Evolutionary conservation across 345 rosid species (phyloP), one percentile per base, ranked within the genome.

Genomic region (Citrus australasica): DNA sequence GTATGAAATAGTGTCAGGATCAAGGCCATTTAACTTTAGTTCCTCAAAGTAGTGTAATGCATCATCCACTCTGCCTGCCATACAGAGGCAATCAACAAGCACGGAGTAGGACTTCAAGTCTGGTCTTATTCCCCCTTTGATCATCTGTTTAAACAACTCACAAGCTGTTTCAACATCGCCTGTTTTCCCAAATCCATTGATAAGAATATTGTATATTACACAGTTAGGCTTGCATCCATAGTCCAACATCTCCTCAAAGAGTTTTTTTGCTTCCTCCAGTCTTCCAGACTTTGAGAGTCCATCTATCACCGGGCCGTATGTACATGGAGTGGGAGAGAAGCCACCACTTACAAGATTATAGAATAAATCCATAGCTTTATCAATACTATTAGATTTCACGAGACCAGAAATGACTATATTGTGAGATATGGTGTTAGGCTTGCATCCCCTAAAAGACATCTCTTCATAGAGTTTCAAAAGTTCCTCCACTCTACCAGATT

Each of bases 21-120:
- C 86, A 16, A 90, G 80, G 75, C 94, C 98, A 7, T 79, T 80
- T n/a, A 81, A 83, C 85, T 89, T 90, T 66, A 93, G 78, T 83
- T 93, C 91, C 76, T 79, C 82, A 67, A 93, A 95, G 81, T 92
- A 91, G 73, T 64, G 77, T 62, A 91, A 38, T 22, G 92, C 99
- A 71, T 93, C 97, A 62, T 95, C 97, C 70, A 92, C 92, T 84
- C 88, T 90, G 75, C 92, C 93, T 0, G 48, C 88, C 84, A 82
- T 83, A 84, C 91, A 93, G 33, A 93, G 83, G 80, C 92, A 88
- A 82, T 89, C 92, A 7, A 95, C 91, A 61, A 95, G 89, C 82
- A 89, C 83, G 48, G 94, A 87, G 86, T 93, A 95, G n/a, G 97
- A 87, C 87, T 87, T 91, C 89, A 95, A 85, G 82, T 95, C 97